Evolutionary conservation across 441 rosid species (phyloP), one percentile per base, ranked within the genome.

Genomic region (Codiaeum variegatum): DNA sequence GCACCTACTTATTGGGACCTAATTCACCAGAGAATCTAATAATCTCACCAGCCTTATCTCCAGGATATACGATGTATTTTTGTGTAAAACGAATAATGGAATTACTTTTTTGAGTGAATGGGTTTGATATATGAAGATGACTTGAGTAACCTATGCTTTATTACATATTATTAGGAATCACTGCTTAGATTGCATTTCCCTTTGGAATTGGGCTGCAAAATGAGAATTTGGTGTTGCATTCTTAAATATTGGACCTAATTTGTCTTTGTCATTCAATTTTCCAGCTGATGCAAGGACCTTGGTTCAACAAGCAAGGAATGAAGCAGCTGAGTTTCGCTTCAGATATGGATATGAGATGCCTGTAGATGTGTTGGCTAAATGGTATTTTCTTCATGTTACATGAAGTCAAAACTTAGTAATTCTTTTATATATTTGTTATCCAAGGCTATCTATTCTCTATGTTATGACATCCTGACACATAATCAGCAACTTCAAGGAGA

Each of bases 231-330:
- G 8, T 9, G 12, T 32, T n/a, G 6, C 12, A 36, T 42, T 47
- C 49, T 51, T 52, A 58, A 6, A 9, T 54, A 1, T 36, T 36
- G 5, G 38, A 36, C 7, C 8, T 36, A 36, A 3, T 36, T 36
- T 36, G 38, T 36, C 38, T 36, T 36, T 36, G 38, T 0, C 38
- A 6, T 36, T 23, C 54, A 24, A 28, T 70, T 82, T 74, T 2
- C 38, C 87, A 93, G 99, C 99, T 84, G 98, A 96, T 93, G 90
- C 99, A 15, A 93, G 98, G 88, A 90, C 98, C 11, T 88, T 96
- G 80, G 97, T 96, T 36, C 92, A 89, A 74, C 99, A 96, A 83
- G 99, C 99, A 59, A 86, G 99, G 75, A 93, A 96, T 86, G 96
- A 96, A 78, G 98, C 99, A 4, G 97, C 99, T 69, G 99, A 95